Base-by-base conservation (phyloP, 805 yeast genomes). In the Yamadazyma philogaea region DNA sequence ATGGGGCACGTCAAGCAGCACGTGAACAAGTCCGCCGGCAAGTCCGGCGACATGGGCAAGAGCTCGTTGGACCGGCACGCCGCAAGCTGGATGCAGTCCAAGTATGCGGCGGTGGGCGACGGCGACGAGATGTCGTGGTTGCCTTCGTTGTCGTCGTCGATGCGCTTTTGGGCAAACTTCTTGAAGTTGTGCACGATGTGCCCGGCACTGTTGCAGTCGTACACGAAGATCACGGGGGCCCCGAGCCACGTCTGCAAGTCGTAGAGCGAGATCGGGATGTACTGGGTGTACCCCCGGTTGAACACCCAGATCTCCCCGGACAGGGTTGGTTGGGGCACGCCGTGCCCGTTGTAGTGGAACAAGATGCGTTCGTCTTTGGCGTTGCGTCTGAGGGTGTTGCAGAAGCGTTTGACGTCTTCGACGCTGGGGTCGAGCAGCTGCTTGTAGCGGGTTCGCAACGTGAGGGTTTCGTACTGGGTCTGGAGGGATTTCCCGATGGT, bases 241-340 rank as follows among this genome's bases (percentile, higher is more conserved):
- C 99, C 99, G 8, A 93, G 69, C 99, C 99, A 93, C 3, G 95
- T 83, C 56, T 93, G 99, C 37, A 93, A 69, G 56, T 93, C 99
- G 61, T 87, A 89, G n/a, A 93, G 66, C 7, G 96, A 87, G 1
- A 93, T 93, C 0, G 99, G 99, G 45, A 93, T 93, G 60, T 93
- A 93, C 65, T 93, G 99, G 1, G 99, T 93, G 60, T 90, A 93
- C 1, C 96, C 96, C 51, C 97, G 72, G 62, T 93, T 93, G 68
- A 93, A 93, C 8, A 93, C 98, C 99, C 99, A 93, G 20, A 93
- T 87, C 58, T 93, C 99, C 18, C 99, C 99, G 35, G 90, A 80
- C 27, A 88, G 81, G 0, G 99, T 93, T 0, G 99, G 98, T 54
- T 88, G 88, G 0, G 99, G 99, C 1, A 93, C 99, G 18, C 99